These are phyloP conservation scores for Globisporangium orthogonon DNA, from an alignment of 352 stramenopile species.

Conservation along the genomic window DNA sequence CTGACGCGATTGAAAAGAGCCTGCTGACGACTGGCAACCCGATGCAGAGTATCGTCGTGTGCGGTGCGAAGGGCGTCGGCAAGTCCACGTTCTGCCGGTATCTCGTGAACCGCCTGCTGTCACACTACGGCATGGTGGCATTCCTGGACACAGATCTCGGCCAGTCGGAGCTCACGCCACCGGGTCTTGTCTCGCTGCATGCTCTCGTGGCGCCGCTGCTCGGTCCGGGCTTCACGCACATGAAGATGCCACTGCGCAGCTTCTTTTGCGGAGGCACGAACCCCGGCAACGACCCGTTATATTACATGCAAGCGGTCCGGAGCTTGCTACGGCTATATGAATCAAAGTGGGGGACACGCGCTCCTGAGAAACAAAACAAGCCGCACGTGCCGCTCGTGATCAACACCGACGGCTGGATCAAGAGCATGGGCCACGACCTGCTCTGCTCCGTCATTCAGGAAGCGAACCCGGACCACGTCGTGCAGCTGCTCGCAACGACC, in stretches of 20 bases:
- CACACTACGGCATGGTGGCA: constrained; percentile 63
- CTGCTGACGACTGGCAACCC: constrained; percentile 13
- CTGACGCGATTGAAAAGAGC: constrained; percentile 33
- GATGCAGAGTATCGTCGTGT: constrained; percentile 82
- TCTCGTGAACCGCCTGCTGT: constrained; percentile 89
- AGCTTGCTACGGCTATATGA: constrained; percentile 62
- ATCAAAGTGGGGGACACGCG: constrained; percentile 32
- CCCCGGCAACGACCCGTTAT: constrained; percentile 63
- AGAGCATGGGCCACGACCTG: constrained; percentile 94
- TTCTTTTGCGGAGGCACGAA: constrained; percentile 79
- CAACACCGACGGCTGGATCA: constrained; percentile 97
- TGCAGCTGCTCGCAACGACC: constrained; percentile 90
- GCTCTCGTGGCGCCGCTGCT: constrained; percentile 86
- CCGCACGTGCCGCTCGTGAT: constrained; percentile 86
- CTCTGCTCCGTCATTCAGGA: constrained; percentile 88
- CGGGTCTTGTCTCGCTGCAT: constrained; percentile 90
- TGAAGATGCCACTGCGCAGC: constrained; percentile 67
- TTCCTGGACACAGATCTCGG: constrained; percentile 95
- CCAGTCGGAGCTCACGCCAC: constrained; percentile 92
- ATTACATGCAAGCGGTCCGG: constrained; percentile 71
- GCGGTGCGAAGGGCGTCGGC: constrained; percentile 92
- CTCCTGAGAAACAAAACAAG: neutral
- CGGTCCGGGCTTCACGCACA: constrained; percentile 88
- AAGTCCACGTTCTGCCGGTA: constrained; percentile 96
- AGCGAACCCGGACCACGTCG: constrained; percentile 85